phyloP scores from a whole-genome alignment of 2,329 filamentous ascomycete genomes.

The Botryotinia narcissicola region DNA sequence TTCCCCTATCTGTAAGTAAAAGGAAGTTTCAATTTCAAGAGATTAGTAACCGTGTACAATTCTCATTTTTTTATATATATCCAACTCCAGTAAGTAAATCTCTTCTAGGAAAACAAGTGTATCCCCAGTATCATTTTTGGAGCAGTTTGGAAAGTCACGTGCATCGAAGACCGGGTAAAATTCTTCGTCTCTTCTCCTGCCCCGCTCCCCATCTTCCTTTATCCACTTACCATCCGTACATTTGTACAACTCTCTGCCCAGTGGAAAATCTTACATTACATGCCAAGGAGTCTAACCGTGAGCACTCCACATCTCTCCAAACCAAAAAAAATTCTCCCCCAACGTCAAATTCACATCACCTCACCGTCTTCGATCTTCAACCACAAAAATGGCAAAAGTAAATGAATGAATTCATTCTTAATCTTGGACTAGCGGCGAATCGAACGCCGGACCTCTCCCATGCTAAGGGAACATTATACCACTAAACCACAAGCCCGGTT shows the following conservation, averaged over 20 bases:
- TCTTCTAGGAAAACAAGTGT: neutral
- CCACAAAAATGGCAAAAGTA: neutral
- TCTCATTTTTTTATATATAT: neutral
- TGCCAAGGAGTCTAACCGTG: neutral
- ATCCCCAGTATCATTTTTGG: neutral
- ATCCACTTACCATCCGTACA: neutral
- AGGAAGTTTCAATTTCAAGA: neutral
- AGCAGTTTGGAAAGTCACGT: neutral
- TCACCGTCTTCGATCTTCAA: neutral
- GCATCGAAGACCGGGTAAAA: neutral
- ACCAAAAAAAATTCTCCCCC: neutral
- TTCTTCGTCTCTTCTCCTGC: neutral
- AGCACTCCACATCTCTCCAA: neutral
- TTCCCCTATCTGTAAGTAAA: neutral
- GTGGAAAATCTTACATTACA: neutral
- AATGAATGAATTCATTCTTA: accelerated
- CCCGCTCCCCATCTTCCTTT: neutral
- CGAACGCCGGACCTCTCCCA: neutral
- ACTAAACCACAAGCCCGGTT: neutral
- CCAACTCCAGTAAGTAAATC: neutral
- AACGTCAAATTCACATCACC: neutral
- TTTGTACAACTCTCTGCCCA: neutral
- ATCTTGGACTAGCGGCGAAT: neutral
- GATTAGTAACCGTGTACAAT: neutral
- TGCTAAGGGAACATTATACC: neutral